phyloP scores from a whole-genome alignment of 345 rosid species.

The Citrus glauca region DNA sequence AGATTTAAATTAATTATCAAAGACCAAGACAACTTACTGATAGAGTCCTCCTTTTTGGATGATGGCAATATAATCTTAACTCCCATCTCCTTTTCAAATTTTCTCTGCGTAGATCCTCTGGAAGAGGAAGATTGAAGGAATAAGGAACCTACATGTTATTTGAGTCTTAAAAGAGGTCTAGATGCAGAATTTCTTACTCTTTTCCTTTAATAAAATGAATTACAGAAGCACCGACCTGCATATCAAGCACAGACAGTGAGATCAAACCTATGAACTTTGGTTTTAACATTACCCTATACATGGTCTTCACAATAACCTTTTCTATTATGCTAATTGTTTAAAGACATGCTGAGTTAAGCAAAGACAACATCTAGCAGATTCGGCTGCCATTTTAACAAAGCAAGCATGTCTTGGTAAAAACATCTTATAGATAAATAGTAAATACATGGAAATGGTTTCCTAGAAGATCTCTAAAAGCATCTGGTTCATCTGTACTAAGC shows the following conservation, averaged over 20 bases:
- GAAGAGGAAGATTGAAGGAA: constrained; percentile 10
- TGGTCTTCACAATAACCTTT: background rate
- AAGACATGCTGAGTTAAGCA: background rate
- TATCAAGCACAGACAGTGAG: constrained; percentile 16
- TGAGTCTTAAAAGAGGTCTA: constrained; percentile 6
- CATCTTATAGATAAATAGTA: background rate
- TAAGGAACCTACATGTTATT: constrained; percentile 16
- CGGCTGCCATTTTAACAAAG: background rate
- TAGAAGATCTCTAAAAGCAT: constrained; percentile 4
- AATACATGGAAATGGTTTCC: background rate
- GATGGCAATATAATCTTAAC: constrained; percentile 68
- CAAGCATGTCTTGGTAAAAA: background rate
- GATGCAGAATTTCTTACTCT: constrained; percentile 48
- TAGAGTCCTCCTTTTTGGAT: constrained; percentile 59
- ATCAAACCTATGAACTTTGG: background rate
- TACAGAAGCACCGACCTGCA: constrained; percentile 82
- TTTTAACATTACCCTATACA: background rate
- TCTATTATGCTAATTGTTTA: background rate
- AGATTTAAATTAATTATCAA: background rate
- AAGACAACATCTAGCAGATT: background rate
- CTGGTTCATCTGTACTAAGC: background rate
- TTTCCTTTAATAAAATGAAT: constrained; percentile 68
- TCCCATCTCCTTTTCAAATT: constrained; percentile 73
- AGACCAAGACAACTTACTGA: constrained; percentile 44
- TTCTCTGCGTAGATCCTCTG: constrained; percentile 65